Evolutionary conservation across 1,139 yeast species (phyloP).

Genomic region (Blastobotrys aristatus): DNA sequence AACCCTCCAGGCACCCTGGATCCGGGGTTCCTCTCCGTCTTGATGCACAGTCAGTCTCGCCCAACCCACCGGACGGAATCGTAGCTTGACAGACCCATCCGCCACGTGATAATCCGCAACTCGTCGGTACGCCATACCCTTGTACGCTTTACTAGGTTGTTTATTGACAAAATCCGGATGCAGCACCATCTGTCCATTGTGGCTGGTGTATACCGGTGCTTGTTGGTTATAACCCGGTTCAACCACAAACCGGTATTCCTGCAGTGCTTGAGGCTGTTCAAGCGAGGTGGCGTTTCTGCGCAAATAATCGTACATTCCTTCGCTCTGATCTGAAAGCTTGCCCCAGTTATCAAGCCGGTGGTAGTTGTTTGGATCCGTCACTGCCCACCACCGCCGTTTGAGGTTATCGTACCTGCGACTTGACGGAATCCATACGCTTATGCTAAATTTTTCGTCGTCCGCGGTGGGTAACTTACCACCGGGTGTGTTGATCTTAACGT

Average conservation of each 20-base stretch:
- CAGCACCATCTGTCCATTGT: constrained; percentile 22
- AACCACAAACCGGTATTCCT: constrained; percentile 29
- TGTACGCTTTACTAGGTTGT: constrained; percentile 13
- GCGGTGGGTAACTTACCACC: constrained; percentile 11
- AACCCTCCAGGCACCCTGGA: constrained; percentile 34
- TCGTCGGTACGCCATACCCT: constrained; percentile 31
- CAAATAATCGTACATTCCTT: constrained; percentile 26
- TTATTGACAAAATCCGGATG: constrained; percentile 22
- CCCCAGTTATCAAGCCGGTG: constrained; percentile 7
- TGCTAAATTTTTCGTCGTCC: constrained; percentile 15
- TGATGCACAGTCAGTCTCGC: constrained; percentile 30
- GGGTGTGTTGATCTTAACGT: constrained; percentile 8
- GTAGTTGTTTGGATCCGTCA: constrained; percentile 29
- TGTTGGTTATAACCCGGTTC: constrained; percentile 22
- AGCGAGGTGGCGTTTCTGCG: constrained; percentile 25
- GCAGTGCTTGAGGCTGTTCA: constrained; percentile 28
- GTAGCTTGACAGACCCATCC: constrained; percentile 19
- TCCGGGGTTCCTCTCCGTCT: constrained; percentile 17
- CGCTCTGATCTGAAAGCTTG: constrained; percentile 16
- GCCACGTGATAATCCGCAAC: constrained; percentile 20
- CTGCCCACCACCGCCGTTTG: constrained; percentile 32
- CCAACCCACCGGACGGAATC: constrained; percentile 33
- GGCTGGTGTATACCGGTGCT: constrained; percentile 16
- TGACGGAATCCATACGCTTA: constrained; percentile 26
- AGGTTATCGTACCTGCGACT: constrained; percentile 26